Percentiles rank a stretch among this genome's conserved stretches.
Conservation (phyloP, 2,329 filamentous ascomycete species). For the Verticillium zaregamsianum region DNA sequence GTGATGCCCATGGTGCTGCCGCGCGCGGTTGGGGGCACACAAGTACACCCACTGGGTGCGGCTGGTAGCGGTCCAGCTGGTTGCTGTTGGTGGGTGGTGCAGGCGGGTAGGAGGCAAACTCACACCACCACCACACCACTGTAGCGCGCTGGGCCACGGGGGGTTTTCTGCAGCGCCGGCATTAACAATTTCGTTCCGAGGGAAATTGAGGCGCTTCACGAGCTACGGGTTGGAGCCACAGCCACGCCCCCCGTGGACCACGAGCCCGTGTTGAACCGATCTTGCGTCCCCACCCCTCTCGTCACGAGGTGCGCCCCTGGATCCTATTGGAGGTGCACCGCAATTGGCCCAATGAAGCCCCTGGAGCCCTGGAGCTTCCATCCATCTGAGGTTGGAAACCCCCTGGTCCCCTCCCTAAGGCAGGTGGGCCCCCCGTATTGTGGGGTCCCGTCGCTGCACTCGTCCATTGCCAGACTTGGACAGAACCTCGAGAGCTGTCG, state of each 20-base stretch:
- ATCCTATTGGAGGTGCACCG: neutral
- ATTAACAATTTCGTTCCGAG: slow-evolving; percentile 1
- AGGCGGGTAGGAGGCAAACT: neutral
- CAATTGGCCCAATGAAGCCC: neutral
- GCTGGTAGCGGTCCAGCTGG: neutral
- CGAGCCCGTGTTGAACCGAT: neutral
- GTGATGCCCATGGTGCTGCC: neutral
- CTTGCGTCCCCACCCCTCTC: neutral
- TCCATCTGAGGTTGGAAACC: neutral
- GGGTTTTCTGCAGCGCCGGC: neutral
- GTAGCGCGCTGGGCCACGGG: neutral
- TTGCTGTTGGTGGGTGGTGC: neutral
- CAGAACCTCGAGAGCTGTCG: neutral
- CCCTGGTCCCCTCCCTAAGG: neutral
- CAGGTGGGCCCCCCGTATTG: neutral
- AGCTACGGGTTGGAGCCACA: neutral
- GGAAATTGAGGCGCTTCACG: slow-evolving; percentile 2
- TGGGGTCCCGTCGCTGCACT: neutral
- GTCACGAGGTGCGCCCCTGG: neutral
- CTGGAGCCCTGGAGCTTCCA: neutral
- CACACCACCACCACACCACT: neutral
- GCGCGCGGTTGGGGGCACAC: neutral
- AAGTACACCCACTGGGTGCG: neutral
- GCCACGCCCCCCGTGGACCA: neutral
- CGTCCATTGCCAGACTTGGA: neutral